Conservation (phyloP, 345 rosid genomes). For the Kernera saxatilis region DNA sequence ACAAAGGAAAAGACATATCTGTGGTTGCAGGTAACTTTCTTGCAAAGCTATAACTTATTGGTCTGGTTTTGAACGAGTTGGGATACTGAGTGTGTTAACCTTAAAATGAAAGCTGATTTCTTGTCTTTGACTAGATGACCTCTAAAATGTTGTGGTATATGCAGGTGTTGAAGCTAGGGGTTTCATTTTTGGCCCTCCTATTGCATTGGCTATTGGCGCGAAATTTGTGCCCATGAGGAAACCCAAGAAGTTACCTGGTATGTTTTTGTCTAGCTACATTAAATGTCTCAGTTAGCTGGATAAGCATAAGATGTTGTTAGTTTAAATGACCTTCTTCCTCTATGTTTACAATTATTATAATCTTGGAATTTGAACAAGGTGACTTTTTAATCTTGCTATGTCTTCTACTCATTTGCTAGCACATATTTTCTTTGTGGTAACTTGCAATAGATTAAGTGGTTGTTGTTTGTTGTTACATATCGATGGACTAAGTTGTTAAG, state of each 20-base stretch:
- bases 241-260: conserved; percentile 96
- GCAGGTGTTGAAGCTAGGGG: conserved; percentile 98
- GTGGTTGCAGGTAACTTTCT: conserved; percentile 66
- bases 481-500: not conserved
- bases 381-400: not conserved
- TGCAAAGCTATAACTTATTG: not conserved
- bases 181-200: conserved; percentile 98
- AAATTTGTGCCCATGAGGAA: conserved; percentile 98
- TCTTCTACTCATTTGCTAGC: not conserved
- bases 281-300: no score
- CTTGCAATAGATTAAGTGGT: not conserved
- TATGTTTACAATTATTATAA: not conserved
- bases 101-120: not conserved
- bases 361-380: no score
- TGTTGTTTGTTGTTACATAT: not conserved
- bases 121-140: not conserved
- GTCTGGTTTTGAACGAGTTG: not conserved
- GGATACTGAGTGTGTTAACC: not conserved
- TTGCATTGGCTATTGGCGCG: conserved; percentile 97
- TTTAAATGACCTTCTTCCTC: not conserved
- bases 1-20: conserved; percentile 53
- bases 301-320: no score
- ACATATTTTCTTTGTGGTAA: not conserved
- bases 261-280: no score
- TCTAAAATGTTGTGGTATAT: not conserved